A percentile compares a stretch with the other conserved stretches of the same genome.
Conservation (phyloP, 345 rosid genomes). For the Mercurialis annua region DNA sequence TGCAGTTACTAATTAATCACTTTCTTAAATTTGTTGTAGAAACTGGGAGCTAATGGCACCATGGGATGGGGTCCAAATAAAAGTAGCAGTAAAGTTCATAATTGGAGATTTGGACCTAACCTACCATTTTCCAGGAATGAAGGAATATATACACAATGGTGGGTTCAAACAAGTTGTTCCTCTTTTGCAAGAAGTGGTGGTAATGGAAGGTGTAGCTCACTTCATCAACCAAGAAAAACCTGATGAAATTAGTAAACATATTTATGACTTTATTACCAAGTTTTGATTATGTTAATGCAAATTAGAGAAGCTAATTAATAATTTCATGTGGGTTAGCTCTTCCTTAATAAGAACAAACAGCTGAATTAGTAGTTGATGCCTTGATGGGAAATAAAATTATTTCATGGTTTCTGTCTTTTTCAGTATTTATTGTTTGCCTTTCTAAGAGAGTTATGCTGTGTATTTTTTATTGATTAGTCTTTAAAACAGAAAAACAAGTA, state of each 20-base stretch:
- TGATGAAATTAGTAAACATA: conserved; percentile 12
- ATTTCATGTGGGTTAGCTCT: too few relatives aligned
- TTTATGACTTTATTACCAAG: conserved; percentile 13
- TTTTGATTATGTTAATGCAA: background rate
- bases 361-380: too few relatives aligned
- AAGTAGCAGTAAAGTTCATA: conserved; percentile 12
- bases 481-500: too few relatives aligned
- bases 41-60: conserved; percentile 11
- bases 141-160: conserved; percentile 9
- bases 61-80: conserved; percentile 4
- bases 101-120: conserved; percentile 6
- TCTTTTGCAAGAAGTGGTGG: conserved; percentile 11
- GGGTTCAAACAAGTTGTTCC: conserved; percentile 11
- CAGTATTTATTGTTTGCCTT: too few relatives aligned
- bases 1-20: background rate
- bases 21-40: background rate
- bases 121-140: conserved; percentile 2
- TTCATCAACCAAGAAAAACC: conserved; percentile 12
- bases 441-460: too few relatives aligned
- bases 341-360: too few relatives aligned
- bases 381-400: too few relatives aligned
- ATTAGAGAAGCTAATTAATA: background rate
- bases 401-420: too few relatives aligned
- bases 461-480: too few relatives aligned
- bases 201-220: conserved; percentile 12